Evolutionary conservation across 768 basidiomycete species (phyloP), one percentile per base, ranked within the genome.

Genomic region (Podaxis mareebaensis): DNA sequence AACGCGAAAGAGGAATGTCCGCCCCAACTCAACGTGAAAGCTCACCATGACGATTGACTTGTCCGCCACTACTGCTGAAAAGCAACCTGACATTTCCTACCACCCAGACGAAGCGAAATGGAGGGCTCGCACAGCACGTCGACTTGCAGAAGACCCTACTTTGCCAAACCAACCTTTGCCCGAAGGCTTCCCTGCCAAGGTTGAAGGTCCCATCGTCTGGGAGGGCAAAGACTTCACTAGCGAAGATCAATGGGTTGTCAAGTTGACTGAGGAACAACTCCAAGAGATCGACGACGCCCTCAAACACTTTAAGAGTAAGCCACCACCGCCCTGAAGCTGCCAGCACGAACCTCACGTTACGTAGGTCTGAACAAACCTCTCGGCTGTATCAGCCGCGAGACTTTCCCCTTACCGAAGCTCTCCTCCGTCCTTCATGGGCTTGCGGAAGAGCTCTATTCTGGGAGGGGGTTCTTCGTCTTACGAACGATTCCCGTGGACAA

Each of bases 401-500:
- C 79, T 1, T 83, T 82, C 68, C 82, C 81, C 2, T 70, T 83
- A 3, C 80, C 82, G 1, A 78, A 73, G 0, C 71, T 82, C 15
- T 74, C 77, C 8, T 62, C 74, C 6, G 71, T 68, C 7, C 72
- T 83, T 3, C 64, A 68, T 40, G 69, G 64, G n/a, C 73, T 83
- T 22, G 72, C 80, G 3, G 65, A 72, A 4, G 81, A 81, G 60
- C 72, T 82, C 6, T 78, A 81, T 66, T 67, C 69, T 24, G 81
- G 81, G 7, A 76, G 82, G 24, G 82, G 82, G 0, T 83, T 83
- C 70, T 81, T 81, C 66, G 81, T 82, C 51, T 52, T 83, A 20
- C 76, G 81, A 30, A 75, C 78, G n/a, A 77, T 83, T 38, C 80
- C 81, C 15, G 72, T 82, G 46, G 75, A 77, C 54, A 73, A 72